A percentile compares a stretch with the other conserved stretches of the same genome.
Conservation (phyloP, 306 rosid species). For the Morella rubra region DNA sequence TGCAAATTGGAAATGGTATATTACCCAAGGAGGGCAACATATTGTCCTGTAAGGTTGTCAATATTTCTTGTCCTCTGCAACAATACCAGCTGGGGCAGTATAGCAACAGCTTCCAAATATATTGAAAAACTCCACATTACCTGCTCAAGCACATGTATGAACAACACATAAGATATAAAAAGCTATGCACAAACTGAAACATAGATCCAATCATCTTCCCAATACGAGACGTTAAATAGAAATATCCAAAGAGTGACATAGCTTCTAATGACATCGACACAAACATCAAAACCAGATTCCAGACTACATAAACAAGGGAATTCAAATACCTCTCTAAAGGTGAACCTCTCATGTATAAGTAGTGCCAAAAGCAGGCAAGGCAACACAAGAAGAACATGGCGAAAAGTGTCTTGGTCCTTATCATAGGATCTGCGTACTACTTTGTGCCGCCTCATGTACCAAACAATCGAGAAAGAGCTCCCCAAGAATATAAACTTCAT, state of each 20-base stretch:
- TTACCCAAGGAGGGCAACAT: constrained; percentile 61
- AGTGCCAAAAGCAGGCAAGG: constrained; percentile 52
- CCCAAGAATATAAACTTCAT: constrained; percentile 53
- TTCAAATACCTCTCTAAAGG: constrained; percentile 46
- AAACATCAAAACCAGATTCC: background rate
- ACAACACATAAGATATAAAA: background rate
- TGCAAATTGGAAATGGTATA: background rate
- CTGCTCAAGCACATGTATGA: constrained; percentile 25
- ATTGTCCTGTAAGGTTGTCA: constrained; percentile 59
- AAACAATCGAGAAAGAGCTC: constrained; percentile 54
- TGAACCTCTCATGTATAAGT: constrained; percentile 39
- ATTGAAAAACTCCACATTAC: constrained; percentile 57
- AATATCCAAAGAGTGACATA: background rate
- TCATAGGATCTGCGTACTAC: constrained; percentile 51
- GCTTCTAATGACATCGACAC: background rate
- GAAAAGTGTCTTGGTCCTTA: constrained; percentile 54
- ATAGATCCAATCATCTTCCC: background rate
- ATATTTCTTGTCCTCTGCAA: constrained; percentile 57
- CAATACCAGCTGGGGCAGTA: constrained; percentile 54
- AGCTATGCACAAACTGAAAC: background rate
- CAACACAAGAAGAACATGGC: constrained; percentile 37
- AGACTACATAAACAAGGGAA: background rate
- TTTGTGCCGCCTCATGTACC: constrained; percentile 50
- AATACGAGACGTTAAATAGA: background rate
- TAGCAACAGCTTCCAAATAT: constrained; percentile 57